Evolutionary conservation across 345 rosid genomes (phyloP).

Genomic region (Raphanus sativus): DNA sequence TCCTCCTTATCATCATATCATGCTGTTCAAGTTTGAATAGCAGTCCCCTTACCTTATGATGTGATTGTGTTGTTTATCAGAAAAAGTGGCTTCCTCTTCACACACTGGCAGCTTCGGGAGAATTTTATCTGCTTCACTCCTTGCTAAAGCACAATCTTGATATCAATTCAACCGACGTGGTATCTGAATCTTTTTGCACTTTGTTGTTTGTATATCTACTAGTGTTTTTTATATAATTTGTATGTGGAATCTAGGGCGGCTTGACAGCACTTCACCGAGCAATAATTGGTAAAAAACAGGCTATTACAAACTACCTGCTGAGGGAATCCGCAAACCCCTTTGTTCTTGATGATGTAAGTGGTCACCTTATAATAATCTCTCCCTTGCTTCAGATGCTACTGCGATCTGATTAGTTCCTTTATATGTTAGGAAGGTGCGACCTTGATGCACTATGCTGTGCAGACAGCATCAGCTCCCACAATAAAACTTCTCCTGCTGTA

Average conservation of each 20-base stretch:
- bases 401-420: conserved; percentile 15
- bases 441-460: conserved; percentile 93
- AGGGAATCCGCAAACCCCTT: conserved; percentile 94
- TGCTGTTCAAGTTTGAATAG: background rate
- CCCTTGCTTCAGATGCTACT: conserved; percentile 20
- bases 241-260: conserved; percentile 57
- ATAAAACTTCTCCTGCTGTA: conserved; percentile 77
- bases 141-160: conserved; percentile 79
- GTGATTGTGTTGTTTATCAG: conserved; percentile 35
- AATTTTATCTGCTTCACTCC: conserved; percentile 69
- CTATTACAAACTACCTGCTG: conserved; percentile 70
- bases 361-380: background rate
- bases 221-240: background rate
- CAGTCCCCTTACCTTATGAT: background rate
- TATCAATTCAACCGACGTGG: conserved; percentile 78
- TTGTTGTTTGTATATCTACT: background rate
- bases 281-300: conserved; percentile 79
- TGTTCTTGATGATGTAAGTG: conserved; percentile 68
- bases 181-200: conserved; percentile 12
- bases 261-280: conserved; percentile 87
- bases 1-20: background rate
- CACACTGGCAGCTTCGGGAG: conserved; percentile 88
- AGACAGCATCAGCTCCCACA: conserved; percentile 69
- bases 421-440: conserved; percentile 79
- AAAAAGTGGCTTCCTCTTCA: conserved; percentile 85